These are phyloP conservation scores for Pterocarpus macrocarpus DNA, from an alignment of 306 rosid genomes.

Conservation along the genomic window DNA sequence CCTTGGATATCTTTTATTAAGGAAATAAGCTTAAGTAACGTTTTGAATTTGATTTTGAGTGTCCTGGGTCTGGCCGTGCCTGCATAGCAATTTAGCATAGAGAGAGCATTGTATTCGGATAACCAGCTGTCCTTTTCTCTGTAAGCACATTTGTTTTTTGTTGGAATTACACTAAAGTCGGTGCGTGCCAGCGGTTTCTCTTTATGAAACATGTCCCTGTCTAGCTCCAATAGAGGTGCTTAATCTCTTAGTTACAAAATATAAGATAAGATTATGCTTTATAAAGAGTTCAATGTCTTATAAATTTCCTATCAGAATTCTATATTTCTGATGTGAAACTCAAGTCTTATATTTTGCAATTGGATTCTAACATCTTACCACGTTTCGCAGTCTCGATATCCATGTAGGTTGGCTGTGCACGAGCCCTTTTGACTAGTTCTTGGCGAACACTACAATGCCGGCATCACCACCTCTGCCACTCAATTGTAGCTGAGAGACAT, in stretches of 20 bases:
- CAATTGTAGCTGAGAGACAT: too few species aligned
- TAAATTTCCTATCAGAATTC: too few species aligned
- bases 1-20: conserved; percentile 13
- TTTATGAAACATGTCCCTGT: conserved; percentile 47
- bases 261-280: too few species aligned
- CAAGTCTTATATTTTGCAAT: too few species aligned
- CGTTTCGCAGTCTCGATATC: too few species aligned
- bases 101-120: conserved; percentile 31
- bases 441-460: too few species aligned
- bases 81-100: conserved; percentile 38
- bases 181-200: conserved; percentile 48
- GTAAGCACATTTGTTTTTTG: conserved; percentile 33
- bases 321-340: too few species aligned
- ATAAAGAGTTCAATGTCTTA: too few species aligned
- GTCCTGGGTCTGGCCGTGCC: conserved; percentile 18
- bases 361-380: too few species aligned
- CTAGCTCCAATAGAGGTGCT: conserved; percentile 39
- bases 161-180: conserved; percentile 38
- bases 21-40: conserved; percentile 7
- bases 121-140: conserved; percentile 33
- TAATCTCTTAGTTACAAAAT: conserved; percentile 41
- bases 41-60: conserved; percentile 3
- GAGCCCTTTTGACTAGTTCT: too few species aligned
- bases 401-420: too few species aligned
- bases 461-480: too few species aligned